These are phyloP conservation scores for Epipyxis sp. DNA, from an alignment of 108 stramenopile species.

Conservation along the genomic window DNA sequence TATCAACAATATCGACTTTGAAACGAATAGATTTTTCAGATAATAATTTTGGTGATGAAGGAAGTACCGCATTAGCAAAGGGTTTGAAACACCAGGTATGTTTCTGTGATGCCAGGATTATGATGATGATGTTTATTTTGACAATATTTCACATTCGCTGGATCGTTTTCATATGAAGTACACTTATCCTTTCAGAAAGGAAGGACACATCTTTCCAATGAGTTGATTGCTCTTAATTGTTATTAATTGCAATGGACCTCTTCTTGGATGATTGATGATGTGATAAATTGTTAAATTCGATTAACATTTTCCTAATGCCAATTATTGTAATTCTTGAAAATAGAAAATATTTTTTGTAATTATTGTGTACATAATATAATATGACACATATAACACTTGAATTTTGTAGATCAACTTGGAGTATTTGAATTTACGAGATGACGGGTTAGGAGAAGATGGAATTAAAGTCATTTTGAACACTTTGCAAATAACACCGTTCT, in stretches of 20 bases:
- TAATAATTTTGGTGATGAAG: conserved; percentile 16
- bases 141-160: too few relatives aligned
- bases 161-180: too few relatives aligned
- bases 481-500: background rate
- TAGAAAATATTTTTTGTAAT: too few relatives aligned
- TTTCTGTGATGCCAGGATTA: too few relatives aligned
- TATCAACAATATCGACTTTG: background rate
- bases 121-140: too few relatives aligned
- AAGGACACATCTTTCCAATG: background rate
- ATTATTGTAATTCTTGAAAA: background rate
- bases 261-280: background rate
- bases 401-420: background rate
- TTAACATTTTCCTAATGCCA: background rate
- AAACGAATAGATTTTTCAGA: conserved; percentile 14
- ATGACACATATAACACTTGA: too few relatives aligned
- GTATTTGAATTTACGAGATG: background rate
- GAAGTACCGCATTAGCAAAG: background rate
- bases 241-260: too few relatives aligned
- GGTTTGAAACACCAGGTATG: background rate
- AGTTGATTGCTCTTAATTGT: background rate
- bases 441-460: background rate
- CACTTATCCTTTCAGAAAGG: background rate
- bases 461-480: background rate
- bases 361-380: too few relatives aligned
- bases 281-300: background rate